A percentile compares a stretch with the other conserved stretches of the same genome.
Conservation (phyloP, 1,139 yeast genomes). For the Meyerozyma elateridarum region DNA sequence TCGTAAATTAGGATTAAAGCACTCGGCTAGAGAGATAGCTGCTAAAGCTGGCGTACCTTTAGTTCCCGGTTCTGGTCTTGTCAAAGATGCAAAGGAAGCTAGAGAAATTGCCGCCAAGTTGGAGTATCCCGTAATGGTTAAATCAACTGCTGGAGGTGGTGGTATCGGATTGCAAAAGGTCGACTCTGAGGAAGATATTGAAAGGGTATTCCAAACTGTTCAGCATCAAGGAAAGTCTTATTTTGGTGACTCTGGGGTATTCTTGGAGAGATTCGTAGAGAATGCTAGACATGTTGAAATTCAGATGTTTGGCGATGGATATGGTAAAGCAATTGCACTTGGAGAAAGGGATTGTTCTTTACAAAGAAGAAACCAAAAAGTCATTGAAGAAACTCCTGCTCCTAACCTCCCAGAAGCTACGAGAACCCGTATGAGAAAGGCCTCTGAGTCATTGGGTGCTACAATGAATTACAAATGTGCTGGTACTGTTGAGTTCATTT, state of each 20-base stretch:
- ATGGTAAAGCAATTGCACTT: slow-evolving; percentile 83
- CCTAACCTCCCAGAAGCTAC: slow-evolving; percentile 84
- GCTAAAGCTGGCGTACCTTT: slow-evolving; percentile 83
- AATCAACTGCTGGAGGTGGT: slow-evolving; percentile 98
- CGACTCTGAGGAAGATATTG: slow-evolving; percentile 73
- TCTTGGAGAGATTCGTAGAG: slow-evolving; percentile 88
- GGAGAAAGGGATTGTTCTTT: slow-evolving; percentile 98
- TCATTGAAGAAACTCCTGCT: slow-evolving; percentile 97
- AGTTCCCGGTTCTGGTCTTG: slow-evolving; percentile 90
- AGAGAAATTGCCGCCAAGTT: slow-evolving; percentile 67
- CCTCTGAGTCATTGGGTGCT: slow-evolving; percentile 79
- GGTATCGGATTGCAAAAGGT: slow-evolving; percentile 96
- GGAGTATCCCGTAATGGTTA: slow-evolving; percentile 91
- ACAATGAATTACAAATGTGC: slow-evolving; percentile 89
- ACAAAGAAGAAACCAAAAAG: slow-evolving; percentile 94
- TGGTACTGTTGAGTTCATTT: slow-evolving; percentile 95
- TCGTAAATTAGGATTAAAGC: slow-evolving; percentile 85
- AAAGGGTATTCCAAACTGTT: slow-evolving; percentile 80
- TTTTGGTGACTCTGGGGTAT: slow-evolving; percentile 94
- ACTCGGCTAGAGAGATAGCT: slow-evolving; percentile 94
- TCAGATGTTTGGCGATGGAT: slow-evolving; percentile 94
- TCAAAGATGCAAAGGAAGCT: slow-evolving; percentile 69
- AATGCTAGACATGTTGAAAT: slow-evolving; percentile 94
- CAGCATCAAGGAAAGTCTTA: slow-evolving; percentile 90
- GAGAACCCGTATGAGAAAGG: slow-evolving; percentile 67